A percentile compares a stretch with the other conserved stretches of the same genome.
These are phyloP conservation scores for Umbilicaria muhlenbergii DNA, from an alignment of 495 filamentous ascomycete species.

Conservation along the genomic window DNA sequence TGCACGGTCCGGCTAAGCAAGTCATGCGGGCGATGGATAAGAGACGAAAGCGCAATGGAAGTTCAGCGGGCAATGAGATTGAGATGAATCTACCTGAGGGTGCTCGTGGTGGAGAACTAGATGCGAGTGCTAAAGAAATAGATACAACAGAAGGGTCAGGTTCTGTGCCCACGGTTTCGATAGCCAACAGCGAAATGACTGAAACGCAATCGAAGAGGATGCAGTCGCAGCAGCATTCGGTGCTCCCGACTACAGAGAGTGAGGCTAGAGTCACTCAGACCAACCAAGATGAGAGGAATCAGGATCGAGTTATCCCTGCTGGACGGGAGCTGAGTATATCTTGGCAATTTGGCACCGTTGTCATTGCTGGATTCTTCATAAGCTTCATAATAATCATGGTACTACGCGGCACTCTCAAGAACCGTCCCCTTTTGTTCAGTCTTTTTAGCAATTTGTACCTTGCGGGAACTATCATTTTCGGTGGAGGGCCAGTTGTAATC, in stretches of 20 bases:
- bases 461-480: conserved; percentile 63
- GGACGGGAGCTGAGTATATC: conserved; percentile 3
- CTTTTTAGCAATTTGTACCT: conserved; percentile 60
- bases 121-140: too few relatives aligned
- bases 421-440: conserved; percentile 27
- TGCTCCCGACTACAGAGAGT: not conserved
- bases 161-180: too few relatives aligned
- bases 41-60: too few relatives aligned
- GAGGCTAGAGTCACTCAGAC: not conserved
- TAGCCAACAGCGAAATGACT: too few relatives aligned
- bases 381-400: conserved; percentile 41
- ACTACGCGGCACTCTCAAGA: conserved; percentile 30
- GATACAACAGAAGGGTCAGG: too few relatives aligned
- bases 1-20: not conserved
- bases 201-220: not conserved
- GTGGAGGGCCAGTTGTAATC: conserved; percentile 60
- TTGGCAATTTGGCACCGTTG: conserved; percentile 20
- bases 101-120: too few relatives aligned
- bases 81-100: too few relatives aligned
- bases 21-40: not conserved
- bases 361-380: conserved; percentile 36
- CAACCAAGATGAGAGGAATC: too few relatives aligned
- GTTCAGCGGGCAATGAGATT: too few relatives aligned
- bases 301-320: not conserved
- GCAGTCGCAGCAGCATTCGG: too few relatives aligned